Evolutionary conservation across 352 stramenopile genomes (phyloP).

Genomic region (Phytopythium ostracodes): DNA sequence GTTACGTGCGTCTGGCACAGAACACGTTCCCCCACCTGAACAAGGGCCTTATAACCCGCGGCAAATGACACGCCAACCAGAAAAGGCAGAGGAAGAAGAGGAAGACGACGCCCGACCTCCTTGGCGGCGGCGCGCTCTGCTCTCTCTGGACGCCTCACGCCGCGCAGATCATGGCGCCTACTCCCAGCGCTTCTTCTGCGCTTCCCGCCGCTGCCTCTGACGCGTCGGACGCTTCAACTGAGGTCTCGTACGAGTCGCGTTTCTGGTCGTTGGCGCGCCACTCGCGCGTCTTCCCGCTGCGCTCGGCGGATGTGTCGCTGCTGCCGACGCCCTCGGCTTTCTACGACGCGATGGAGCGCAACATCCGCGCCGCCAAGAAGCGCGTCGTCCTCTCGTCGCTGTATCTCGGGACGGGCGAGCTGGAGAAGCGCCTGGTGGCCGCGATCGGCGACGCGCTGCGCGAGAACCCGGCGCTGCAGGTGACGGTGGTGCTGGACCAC

Average conservation of each 20-base stretch:
- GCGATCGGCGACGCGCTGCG: constrained; percentile 31
- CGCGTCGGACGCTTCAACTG: neutral
- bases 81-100: neutral
- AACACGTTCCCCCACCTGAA: too few species aligned
- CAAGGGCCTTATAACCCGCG: neutral
- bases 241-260: constrained; percentile 35
- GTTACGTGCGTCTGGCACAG: too few species aligned
- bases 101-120: neutral
- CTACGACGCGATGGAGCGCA: constrained; percentile 55
- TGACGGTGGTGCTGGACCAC: constrained; percentile 69
- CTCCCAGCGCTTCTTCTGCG: neutral
- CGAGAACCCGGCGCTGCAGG: constrained; percentile 40
- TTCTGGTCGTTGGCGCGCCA: constrained; percentile 49
- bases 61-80: neutral
- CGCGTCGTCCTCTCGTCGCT: constrained; percentile 65
- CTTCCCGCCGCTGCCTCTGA: neutral
- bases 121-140: neutral
- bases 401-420: constrained; percentile 61
- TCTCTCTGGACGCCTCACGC: neutral
- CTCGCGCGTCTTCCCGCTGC: constrained; percentile 59
- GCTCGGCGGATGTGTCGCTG: constrained; percentile 42
- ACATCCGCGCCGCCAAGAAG: constrained; percentile 42
- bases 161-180: constrained; percentile 1
- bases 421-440: constrained; percentile 45
- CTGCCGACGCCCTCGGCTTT: constrained; percentile 50